phyloP scores from a whole-genome alignment of 2,329 filamentous ascomycete species.

The Rutstroemia sp. region DNA sequence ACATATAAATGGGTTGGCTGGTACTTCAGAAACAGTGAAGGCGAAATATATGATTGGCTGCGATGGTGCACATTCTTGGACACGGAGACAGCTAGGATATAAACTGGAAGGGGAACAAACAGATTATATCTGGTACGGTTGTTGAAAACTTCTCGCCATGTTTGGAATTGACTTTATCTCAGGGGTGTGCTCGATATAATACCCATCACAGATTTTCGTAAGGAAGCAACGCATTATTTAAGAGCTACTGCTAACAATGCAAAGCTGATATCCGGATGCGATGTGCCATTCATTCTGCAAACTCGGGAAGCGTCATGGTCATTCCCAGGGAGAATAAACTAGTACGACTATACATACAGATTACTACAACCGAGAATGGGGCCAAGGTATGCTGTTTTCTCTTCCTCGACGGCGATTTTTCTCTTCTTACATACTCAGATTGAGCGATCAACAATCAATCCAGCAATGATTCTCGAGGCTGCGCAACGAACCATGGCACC shows the following conservation, averaged over 20 bases:
- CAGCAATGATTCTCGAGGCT: conserved; percentile 52
- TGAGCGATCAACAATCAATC: conserved; percentile 55
- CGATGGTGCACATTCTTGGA: conserved; percentile 45
- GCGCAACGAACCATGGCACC: conserved; percentile 60
- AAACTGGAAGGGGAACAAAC: conserved; percentile 52
- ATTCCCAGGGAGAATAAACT: conserved; percentile 51
- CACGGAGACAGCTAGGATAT: conserved; percentile 44
- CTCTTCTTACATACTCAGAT: conserved; percentile 29
- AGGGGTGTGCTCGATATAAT: conserved; percentile 43
- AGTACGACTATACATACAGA: conserved; percentile 57
- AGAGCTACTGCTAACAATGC: conserved; percentile 47
- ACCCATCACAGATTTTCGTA: conserved; percentile 37
- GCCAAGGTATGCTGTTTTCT: conserved; percentile 20
- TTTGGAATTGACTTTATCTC: conserved; percentile 2
- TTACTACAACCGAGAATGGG: conserved; percentile 40
- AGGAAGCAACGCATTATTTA: conserved; percentile 9
- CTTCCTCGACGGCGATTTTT: neutral
- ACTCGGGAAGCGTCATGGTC: conserved; percentile 48
- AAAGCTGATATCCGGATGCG: conserved; percentile 56
- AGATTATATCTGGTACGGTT: conserved; percentile 49
- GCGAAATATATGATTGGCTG: conserved; percentile 62
- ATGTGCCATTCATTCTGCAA: conserved; percentile 44
- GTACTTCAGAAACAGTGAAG: conserved; percentile 45
- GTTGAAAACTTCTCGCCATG: conserved; percentile 34
- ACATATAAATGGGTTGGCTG: conserved; percentile 30